phyloP scores from a whole-genome alignment of 176 grass and related monocot genomes.

The Poa pratensis region DNA sequence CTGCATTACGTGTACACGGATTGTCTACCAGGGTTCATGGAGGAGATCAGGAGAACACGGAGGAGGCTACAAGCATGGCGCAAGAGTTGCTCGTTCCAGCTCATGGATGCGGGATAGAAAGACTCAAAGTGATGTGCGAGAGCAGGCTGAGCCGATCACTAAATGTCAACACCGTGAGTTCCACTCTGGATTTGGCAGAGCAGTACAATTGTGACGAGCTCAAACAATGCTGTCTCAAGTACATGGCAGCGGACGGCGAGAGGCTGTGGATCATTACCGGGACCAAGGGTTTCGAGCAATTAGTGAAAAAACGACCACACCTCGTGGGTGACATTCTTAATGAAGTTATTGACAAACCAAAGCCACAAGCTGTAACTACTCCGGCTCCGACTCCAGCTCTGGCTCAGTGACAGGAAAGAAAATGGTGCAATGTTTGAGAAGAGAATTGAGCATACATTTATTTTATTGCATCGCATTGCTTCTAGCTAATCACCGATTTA shows the following conservation, averaged over 20 bases:
- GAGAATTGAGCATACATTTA: not conserved
- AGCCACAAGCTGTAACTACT: not conserved
- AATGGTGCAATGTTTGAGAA: not conserved
- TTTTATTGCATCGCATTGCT: no score
- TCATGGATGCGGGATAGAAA: not conserved
- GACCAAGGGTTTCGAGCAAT: not conserved
- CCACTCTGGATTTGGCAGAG: not conserved
- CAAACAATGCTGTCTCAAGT: not conserved
- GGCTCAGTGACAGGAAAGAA: not conserved
- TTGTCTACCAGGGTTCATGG: not conserved
- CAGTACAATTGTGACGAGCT: not conserved
- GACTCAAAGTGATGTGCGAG: not conserved
- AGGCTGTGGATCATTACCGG: not conserved
- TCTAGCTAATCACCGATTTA: no score
- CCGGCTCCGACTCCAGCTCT: no score
- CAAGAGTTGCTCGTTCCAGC: not conserved
- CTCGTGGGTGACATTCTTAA: not conserved
- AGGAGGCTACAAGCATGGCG: constrained; percentile 2
- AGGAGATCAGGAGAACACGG: not conserved
- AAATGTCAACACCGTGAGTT: not conserved
- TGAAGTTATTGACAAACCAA: not conserved
- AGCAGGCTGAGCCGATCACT: not conserved
- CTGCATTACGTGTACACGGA: constrained; percentile 41
- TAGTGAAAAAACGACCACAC: not conserved
- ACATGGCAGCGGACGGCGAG: not conserved